These are phyloP conservation scores for Penicillium occitanis DNA, from an alignment of 2,329 filamentous ascomycete species.

Conservation along the genomic window DNA sequence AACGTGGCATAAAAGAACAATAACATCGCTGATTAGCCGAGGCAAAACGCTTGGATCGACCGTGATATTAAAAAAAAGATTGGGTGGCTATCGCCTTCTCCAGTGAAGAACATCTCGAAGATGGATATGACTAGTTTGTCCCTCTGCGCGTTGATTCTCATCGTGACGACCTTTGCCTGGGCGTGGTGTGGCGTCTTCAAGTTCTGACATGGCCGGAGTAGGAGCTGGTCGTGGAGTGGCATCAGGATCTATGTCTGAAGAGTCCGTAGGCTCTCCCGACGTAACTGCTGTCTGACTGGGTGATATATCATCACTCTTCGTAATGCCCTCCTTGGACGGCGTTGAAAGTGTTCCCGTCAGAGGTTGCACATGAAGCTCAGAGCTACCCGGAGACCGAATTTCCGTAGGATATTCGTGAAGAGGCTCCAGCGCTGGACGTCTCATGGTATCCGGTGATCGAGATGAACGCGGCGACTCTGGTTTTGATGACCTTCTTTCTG, in stretches of 20 bases:
- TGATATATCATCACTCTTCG: background rate
- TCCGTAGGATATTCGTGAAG: conserved; percentile 19
- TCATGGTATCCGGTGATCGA: conserved; percentile 9
- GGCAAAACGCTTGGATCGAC: background rate
- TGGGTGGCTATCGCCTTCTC: conserved; percentile 3
- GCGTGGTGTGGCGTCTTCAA: conserved; percentile 12
- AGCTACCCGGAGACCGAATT: background rate
- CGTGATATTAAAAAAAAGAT: background rate
- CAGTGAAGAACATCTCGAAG: conserved; percentile 12
- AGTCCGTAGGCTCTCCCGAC: conserved; percentile 1
- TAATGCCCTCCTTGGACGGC: conserved; percentile 2
- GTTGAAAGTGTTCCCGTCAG: conserved; percentile 1
- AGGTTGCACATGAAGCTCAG: background rate
- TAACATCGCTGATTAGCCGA: background rate
- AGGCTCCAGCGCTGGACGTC: conserved; percentile 16
- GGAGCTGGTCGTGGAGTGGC: conserved; percentile 22
- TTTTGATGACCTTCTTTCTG: conserved; percentile 21
- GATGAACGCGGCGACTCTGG: conserved; percentile 22
- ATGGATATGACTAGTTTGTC: conserved; percentile 9
- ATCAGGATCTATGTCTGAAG: conserved; percentile 17
- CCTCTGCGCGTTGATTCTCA: background rate
- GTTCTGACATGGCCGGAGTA: conserved; percentile 20
- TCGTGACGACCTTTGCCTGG: conserved; percentile 2
- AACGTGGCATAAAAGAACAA: conserved; percentile 9
- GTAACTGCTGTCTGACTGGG: background rate